These are phyloP conservation scores for Cryphonectria nitschkei DNA, from an alignment of 2,329 filamentous ascomycete genomes.

Conservation along the genomic window DNA sequence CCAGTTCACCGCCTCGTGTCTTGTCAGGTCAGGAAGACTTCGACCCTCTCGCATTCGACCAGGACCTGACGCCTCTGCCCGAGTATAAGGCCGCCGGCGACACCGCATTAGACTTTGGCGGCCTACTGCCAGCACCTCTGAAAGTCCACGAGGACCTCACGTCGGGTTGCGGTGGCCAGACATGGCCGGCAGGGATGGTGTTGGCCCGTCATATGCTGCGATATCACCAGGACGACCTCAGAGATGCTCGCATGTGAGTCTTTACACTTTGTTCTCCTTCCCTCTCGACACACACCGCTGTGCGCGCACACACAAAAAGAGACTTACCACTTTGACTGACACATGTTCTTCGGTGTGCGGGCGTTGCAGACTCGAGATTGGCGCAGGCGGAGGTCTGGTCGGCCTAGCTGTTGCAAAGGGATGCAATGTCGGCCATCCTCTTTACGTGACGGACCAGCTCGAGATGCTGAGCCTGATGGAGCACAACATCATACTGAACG, in stretches of 20 bases:
- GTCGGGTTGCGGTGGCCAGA: slow-evolving; percentile 87
- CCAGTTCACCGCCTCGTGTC: slow-evolving; percentile 45
- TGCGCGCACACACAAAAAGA: neutral
- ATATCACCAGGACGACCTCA: slow-evolving; percentile 66
- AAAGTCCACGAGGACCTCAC: slow-evolving; percentile 82
- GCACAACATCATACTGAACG: slow-evolving; percentile 84
- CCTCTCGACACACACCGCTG: neutral
- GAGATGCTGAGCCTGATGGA: slow-evolving; percentile 86
- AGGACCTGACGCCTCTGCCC: slow-evolving; percentile 63
- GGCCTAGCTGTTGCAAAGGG: slow-evolving; percentile 65
- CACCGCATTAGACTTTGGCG: slow-evolving; percentile 67
- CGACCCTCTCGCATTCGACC: slow-evolving; percentile 55
- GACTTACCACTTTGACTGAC: neutral
- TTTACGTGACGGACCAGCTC: slow-evolving; percentile 85
- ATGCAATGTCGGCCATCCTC: slow-evolving; percentile 54
- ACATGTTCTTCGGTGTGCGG: neutral
- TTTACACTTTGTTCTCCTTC: neutral
- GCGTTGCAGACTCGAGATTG: slow-evolving; percentile 77
- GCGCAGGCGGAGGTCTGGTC: slow-evolving; percentile 88
- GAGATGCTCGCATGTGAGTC: slow-evolving; percentile 73
- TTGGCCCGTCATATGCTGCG: slow-evolving; percentile 84
- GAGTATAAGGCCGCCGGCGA: slow-evolving; percentile 59
- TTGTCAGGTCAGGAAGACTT: slow-evolving; percentile 41
- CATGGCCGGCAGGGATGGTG: slow-evolving; percentile 93
- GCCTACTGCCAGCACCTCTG: slow-evolving; percentile 71